Evolutionary conservation across 805 yeast genomes (phyloP).

Genomic region (Cyberlindnera samutprakarnensis): DNA sequence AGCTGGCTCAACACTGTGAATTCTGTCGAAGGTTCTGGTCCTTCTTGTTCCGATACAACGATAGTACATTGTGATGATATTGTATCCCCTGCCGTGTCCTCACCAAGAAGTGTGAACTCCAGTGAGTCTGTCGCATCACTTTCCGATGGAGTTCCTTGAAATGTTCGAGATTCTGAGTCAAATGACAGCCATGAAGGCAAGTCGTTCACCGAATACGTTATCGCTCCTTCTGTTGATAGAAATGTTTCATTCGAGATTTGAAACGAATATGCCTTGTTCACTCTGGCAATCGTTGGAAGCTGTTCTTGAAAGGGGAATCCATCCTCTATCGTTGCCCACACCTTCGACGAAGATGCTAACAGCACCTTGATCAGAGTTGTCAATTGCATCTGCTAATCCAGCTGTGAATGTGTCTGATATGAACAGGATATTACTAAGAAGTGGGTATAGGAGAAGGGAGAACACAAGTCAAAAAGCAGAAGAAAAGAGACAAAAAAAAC

Average conservation of each 20-base stretch:
- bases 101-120: slow-evolving; percentile 57
- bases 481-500: too few species aligned
- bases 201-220: slow-evolving; percentile 47
- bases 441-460: too few species aligned
- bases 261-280: slow-evolving; percentile 52
- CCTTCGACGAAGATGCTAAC: slow-evolving; percentile 1
- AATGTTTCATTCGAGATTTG: slow-evolving; percentile 68
- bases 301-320: slow-evolving; percentile 81
- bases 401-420: too few species aligned
- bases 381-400: not conserved
- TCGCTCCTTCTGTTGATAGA: slow-evolving; percentile 33
- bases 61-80: slow-evolving; percentile 48
- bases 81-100: slow-evolving; percentile 50
- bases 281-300: slow-evolving; percentile 81
- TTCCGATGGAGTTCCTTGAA: slow-evolving; percentile 59
- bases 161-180: slow-evolving; percentile 49
- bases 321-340: slow-evolving; percentile 39
- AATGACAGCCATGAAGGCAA: slow-evolving; percentile 79
- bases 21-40: slow-evolving; percentile 40
- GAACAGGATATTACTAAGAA: too few species aligned
- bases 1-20: slow-evolving; percentile 46
- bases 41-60: slow-evolving; percentile 49
- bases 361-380: slow-evolving; percentile 1
- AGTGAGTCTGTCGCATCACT: slow-evolving; percentile 38
- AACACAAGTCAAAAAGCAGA: not conserved